Evolutionary conservation across 345 rosid species (phyloP), one percentile per base, ranked within the genome.

Genomic region (Salix viminalis): DNA sequence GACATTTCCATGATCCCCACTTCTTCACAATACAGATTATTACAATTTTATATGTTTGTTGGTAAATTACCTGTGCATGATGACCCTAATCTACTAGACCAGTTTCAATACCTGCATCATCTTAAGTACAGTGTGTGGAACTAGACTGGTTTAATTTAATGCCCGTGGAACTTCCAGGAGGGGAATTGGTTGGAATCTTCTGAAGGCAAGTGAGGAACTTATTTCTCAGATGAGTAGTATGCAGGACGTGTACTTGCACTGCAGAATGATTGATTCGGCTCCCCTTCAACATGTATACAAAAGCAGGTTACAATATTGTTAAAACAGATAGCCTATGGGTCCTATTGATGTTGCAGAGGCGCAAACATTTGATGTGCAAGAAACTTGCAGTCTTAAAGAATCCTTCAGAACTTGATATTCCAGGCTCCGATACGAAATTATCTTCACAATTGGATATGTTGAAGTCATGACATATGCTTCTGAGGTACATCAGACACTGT

Each of bases 341-440:
- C 73, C 85, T 95, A 79, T 76, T 95, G 85, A 86, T 84, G 88
- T 80, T 95, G 81, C 97, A 93, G 84, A 84, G 93, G 65, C 96
- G 97, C 80, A 95, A 95, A 79, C 94, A 93, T 88, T 89, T 95
- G 88, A 95, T 93, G 99, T 79, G 87, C 84, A 95, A 95, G 88
- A 87, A 86, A 76, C 92, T 91, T 77, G 86, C 89, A 30, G 72
- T 37, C 19, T 52, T 70, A 71, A 79, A 69, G 15, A 72, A 74
- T 64, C 60, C 76, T 48, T 75, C 77, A 10, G 78, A 78, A 19
- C 73, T 70, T 4, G 88, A 86, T 76, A 50, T 82, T 32, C 69
- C 65, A 4, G 80, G 42, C 42, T 81, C 86, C 75, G 84, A 84
- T 70, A 79, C 76, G 78, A 87, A 89, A 80, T 71, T 77, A 72